Conservation (phyloP, 176 grass and related monocot genomes). For the bread wheat (Triticum aestivum) region IWGSC_CS_RefSeq_v2.1 NC_057796.1:443847861-443848360, state of each 20-base stretch:
- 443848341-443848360: not conserved
- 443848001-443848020: not conserved
- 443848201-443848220: not conserved
- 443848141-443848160: not conserved
- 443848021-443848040: not conserved
- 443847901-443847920: not conserved
- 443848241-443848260: not conserved
- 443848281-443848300: not conserved
- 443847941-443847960: not conserved
- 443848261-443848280: not conserved
- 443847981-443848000: not conserved
- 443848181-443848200: not conserved
- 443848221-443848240: not conserved
- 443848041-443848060: not conserved
- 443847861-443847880: not conserved
- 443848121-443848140: not conserved
- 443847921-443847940: not conserved
- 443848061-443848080: not conserved
- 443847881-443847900: not conserved
- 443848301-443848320: not conserved
- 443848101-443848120: too few relatives aligned
- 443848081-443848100: too few relatives aligned
- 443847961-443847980: not conserved
- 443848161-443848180: not conserved
- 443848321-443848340: not conserved